Conservation (phyloP, 2,329 filamentous ascomycete genomes). For the Ascomycota sp. region DNA sequence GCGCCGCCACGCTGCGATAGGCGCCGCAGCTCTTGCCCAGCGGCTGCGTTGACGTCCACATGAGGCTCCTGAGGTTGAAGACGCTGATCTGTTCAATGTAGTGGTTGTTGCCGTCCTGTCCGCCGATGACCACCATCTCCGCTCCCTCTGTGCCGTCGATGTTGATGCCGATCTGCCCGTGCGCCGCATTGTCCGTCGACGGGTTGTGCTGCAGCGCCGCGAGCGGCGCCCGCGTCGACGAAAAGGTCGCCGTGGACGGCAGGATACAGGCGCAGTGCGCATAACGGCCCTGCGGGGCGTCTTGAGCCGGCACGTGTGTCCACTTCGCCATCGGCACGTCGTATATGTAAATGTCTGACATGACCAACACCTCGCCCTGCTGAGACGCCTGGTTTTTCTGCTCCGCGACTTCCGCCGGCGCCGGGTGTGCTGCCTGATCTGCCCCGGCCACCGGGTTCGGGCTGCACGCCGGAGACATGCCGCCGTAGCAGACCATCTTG, state of each 20-base stretch:
- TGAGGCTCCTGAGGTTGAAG: slow-evolving; percentile 85
- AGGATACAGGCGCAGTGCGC: slow-evolving; percentile 89
- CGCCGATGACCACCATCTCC: slow-evolving; percentile 93
- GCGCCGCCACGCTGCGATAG: slow-evolving; percentile 86
- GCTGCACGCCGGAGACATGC: slow-evolving; percentile 93
- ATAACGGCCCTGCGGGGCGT: slow-evolving; percentile 82
- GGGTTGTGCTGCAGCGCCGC: slow-evolving; percentile 84
- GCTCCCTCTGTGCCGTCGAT: slow-evolving; percentile 82
- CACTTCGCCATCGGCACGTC: slow-evolving; percentile 67
- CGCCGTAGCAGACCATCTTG: slow-evolving; percentile 93
- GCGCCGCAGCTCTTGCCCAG: slow-evolving; percentile 87
- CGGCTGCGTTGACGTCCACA: slow-evolving; percentile 80
- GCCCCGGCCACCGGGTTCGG: no score
- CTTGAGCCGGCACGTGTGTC: slow-evolving; percentile 63
- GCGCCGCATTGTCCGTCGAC: slow-evolving; percentile 61
- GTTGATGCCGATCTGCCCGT: slow-evolving; percentile 70
- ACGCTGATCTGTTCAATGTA: slow-evolving; percentile 98
- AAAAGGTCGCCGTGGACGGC: slow-evolving; percentile 71
- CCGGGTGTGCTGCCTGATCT: no score
- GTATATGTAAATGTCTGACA: slow-evolving; percentile 95
- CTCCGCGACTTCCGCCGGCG: background rate
- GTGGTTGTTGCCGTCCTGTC: slow-evolving; percentile 92
- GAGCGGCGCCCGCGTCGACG: slow-evolving; percentile 62
- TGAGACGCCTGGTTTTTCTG: slow-evolving; percentile 9
- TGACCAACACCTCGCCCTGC: slow-evolving; percentile 77